These are phyloP conservation scores for Fragilaria crotonensis DNA, from an alignment of 108 stramenopile species.

Conservation along the genomic window DNA sequence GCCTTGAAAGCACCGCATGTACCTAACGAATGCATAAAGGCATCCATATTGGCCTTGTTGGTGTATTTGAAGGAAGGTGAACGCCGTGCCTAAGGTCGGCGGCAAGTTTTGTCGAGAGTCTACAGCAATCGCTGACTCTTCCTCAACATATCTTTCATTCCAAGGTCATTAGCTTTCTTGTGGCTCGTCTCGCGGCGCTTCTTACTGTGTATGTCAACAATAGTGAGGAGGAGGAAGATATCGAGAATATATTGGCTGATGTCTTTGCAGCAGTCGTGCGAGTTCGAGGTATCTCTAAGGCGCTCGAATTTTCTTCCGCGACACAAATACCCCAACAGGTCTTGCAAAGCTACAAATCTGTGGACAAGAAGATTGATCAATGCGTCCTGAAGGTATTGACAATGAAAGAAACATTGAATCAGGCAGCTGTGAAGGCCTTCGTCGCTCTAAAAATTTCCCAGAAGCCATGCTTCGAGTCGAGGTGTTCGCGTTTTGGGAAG, in stretches of 20 bases:
- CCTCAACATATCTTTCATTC: neutral
- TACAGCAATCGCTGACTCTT: neutral
- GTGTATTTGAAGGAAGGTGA: neutral
- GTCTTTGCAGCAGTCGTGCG: neutral
- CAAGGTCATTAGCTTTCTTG: conserved; percentile 2
- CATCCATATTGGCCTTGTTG: neutral
- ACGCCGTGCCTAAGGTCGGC: neutral
- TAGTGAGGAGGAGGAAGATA: neutral
- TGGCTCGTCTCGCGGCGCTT: neutral
- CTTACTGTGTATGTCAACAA: neutral
- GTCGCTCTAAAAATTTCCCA: neutral
- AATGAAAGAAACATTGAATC: neutral
- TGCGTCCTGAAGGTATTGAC: neutral
- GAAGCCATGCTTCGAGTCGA: neutral
- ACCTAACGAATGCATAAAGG: neutral
- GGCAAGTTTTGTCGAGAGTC: neutral
- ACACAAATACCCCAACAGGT: neutral
- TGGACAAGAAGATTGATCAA: neutral
- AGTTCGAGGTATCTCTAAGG: neutral
- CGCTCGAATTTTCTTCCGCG: neutral
- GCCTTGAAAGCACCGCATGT: neutral
- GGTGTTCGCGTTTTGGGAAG: neutral
- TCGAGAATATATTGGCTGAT: neutral
- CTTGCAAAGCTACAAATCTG: neutral
- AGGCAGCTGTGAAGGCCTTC: neutral